Conservation (phyloP, 495 filamentous ascomycete species). For the Hyaloscypha variabilis region DNA sequence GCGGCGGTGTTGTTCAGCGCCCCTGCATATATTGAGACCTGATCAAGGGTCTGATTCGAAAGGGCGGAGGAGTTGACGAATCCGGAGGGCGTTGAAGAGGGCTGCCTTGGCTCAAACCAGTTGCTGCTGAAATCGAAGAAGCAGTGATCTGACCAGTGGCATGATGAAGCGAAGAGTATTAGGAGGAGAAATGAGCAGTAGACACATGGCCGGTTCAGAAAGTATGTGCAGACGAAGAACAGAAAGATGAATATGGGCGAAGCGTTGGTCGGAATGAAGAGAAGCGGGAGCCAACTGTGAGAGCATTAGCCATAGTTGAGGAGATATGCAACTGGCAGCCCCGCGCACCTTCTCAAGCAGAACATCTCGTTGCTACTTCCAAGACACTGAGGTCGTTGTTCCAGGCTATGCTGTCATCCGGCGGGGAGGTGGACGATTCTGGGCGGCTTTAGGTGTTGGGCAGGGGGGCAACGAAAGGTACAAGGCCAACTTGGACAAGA, state of each 20-base stretch:
- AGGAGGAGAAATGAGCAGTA: conserved; percentile 90
- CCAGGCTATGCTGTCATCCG: conserved; percentile 24
- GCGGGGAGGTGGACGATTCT: not conserved
- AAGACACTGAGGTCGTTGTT: conserved; percentile 12
- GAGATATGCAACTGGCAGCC: not conserved
- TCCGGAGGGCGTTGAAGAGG: conserved; percentile 12
- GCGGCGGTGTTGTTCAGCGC: conserved; percentile 69
- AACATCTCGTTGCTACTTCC: conserved; percentile 59
- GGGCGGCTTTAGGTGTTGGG: not conserved
- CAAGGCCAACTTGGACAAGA: not conserved
- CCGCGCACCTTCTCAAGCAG: conserved; percentile 74
- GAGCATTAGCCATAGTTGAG: conserved; percentile 13
- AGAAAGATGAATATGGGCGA: conserved; percentile 86
- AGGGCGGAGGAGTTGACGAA: conserved; percentile 19
- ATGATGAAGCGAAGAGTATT: conserved; percentile 86
- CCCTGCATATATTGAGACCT: conserved; percentile 39
- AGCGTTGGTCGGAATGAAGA: conserved; percentile 78
- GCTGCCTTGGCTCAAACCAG: conserved; percentile 70
- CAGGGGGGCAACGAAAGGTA: not conserved
- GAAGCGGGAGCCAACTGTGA: conserved; percentile 65
- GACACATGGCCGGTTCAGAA: conserved; percentile 86
- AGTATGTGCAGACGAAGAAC: conserved; percentile 88
- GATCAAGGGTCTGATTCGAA: conserved; percentile 27
- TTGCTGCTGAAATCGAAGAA: conserved; percentile 83
- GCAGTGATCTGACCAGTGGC: conserved; percentile 88